A percentile compares a stretch with the other conserved stretches of the same genome.
These are phyloP conservation scores for Discostella pseudostelligera DNA, from an alignment of 108 stramenopile species.

Conservation along the genomic window DNA sequence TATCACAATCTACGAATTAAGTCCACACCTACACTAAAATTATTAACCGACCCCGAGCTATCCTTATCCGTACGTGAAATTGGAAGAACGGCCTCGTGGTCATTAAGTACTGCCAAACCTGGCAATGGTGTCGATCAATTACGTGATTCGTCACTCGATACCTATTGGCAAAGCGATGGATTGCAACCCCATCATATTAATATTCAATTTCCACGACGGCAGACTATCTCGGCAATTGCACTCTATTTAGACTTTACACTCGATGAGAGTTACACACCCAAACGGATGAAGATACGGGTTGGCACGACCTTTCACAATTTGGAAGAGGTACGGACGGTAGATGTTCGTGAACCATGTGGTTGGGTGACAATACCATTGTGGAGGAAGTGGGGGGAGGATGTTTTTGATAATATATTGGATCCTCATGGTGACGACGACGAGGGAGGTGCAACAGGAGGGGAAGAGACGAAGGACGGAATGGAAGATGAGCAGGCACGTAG, in stretches of 20 bases:
- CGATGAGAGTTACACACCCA: constrained; percentile 95
- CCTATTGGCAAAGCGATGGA: constrained; percentile 97
- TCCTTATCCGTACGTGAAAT: constrained; percentile 63
- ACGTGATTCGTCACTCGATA: constrained; percentile 70
- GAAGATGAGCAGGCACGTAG: constrained; percentile 18
- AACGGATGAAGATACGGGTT: constrained; percentile 76
- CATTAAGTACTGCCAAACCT: constrained; percentile 93
- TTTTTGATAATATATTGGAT: constrained; percentile 63
- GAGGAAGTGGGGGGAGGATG: constrained; percentile 42
- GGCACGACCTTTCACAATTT: constrained; percentile 94
- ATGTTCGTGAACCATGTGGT: constrained; percentile 85
- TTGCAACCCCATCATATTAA: constrained; percentile 93
- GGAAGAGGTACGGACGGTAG: constrained; percentile 73
- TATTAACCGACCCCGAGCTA: constrained; percentile 50
- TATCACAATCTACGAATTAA: constrained; percentile 48
- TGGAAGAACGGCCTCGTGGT: constrained; percentile 86
- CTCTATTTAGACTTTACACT: constrained; percentile 90
- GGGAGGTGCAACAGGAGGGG: constrained; percentile 20
- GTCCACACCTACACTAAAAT: constrained; percentile 59
- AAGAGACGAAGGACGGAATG: no score
- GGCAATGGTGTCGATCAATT: constrained; percentile 97
- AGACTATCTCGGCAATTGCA: constrained; percentile 83
- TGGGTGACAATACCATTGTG: constrained; percentile 81
- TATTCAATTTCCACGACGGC: constrained; percentile 89
- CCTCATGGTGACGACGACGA: constrained; percentile 47